phyloP scores from a whole-genome alignment of 2,329 filamentous ascomycete genomes.

The Dothistroma septosporum region DNA sequence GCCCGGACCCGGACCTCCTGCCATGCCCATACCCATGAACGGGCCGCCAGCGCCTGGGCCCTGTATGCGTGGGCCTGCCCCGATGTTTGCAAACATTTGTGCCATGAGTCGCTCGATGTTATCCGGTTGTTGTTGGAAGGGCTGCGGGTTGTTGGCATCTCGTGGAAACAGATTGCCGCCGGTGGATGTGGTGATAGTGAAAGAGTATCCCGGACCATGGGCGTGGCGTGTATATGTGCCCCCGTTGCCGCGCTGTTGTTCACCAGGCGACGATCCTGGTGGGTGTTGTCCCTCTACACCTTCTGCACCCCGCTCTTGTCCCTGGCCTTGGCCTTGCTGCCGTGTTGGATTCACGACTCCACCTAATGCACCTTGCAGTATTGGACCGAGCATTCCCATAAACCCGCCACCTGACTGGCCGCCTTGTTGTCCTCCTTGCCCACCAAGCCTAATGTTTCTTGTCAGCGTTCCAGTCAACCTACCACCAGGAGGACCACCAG shows the following conservation, averaged over 20 bases:
- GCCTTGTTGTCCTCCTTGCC: conserved; percentile 14
- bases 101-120: conserved; percentile 30
- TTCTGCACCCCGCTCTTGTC: conserved; percentile 12
- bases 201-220: conserved; percentile 28
- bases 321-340: conserved; percentile 11
- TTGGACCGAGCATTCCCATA: conserved; percentile 23
- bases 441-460: conserved; percentile 36
- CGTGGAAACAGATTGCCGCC: conserved; percentile 45
- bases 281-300: conserved; percentile 14
- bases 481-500: conserved; percentile 28
- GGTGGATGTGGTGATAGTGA: conserved; percentile 29
- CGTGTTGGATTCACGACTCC: conserved; percentile 18
- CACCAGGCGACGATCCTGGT: conserved; percentile 12
- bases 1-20: conserved; percentile 4
- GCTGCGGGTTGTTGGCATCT: conserved; percentile 49
- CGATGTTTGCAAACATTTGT: conserved; percentile 34
- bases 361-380: conserved; percentile 22
- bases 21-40: background rate
- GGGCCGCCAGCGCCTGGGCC: background rate
- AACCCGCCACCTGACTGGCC: conserved; percentile 41
- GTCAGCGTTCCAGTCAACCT: conserved; percentile 37
- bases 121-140: conserved; percentile 34
- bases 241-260: conserved; percentile 8
- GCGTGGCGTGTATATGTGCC: conserved; percentile 17
- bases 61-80: conserved; percentile 15